phyloP scores from a whole-genome alignment of 495 filamentous ascomycete genomes.

The Pyrenula aspistea region DNA sequence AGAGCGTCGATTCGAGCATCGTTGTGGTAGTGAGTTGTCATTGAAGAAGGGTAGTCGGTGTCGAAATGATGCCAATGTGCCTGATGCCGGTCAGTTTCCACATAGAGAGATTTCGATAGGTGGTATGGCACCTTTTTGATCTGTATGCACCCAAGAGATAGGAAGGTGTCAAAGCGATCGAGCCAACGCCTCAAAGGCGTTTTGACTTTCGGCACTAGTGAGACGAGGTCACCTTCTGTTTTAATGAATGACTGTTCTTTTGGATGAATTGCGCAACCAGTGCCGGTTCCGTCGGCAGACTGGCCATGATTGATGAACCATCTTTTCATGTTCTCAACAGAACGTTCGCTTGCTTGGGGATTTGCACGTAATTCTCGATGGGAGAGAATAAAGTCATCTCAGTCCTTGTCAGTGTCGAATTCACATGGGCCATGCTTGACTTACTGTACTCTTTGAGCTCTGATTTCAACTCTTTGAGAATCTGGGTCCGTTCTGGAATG shows the following conservation, averaged over 20 bases:
- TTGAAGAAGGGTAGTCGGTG: slow-evolving; percentile 4
- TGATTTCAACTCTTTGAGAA: slow-evolving; percentile 10
- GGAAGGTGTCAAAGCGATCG: slow-evolving; percentile 10
- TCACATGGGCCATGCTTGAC: not conserved
- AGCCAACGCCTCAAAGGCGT: slow-evolving; percentile 14
- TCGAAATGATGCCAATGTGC: slow-evolving; percentile 1
- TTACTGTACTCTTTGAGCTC: slow-evolving; percentile 9
- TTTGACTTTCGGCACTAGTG: slow-evolving; percentile 9
- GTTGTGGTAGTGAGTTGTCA: slow-evolving; percentile 6
- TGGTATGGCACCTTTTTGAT: not conserved
- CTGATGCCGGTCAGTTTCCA: not conserved
- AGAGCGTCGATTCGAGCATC: slow-evolving; percentile 14
- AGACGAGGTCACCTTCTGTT: slow-evolving; percentile 14
- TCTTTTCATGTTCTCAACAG: slow-evolving; percentile 10
- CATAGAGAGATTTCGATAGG: not conserved
- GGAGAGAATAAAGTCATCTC: slow-evolving; percentile 13
- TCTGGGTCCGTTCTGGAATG: slow-evolving; percentile 2
- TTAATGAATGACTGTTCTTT: slow-evolving; percentile 14
- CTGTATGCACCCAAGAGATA: slow-evolving; percentile 1
- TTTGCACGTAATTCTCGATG: slow-evolving; percentile 1
- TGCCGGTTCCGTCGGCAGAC: not conserved
- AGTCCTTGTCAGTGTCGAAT: not conserved
- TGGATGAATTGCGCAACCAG: slow-evolving; percentile 9
- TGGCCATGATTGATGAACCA: slow-evolving; percentile 11
- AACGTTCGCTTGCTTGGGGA: slow-evolving; percentile 2